Conservation (phyloP, 2,329 filamentous ascomycete species). For the Diaporthe eres region DNA sequence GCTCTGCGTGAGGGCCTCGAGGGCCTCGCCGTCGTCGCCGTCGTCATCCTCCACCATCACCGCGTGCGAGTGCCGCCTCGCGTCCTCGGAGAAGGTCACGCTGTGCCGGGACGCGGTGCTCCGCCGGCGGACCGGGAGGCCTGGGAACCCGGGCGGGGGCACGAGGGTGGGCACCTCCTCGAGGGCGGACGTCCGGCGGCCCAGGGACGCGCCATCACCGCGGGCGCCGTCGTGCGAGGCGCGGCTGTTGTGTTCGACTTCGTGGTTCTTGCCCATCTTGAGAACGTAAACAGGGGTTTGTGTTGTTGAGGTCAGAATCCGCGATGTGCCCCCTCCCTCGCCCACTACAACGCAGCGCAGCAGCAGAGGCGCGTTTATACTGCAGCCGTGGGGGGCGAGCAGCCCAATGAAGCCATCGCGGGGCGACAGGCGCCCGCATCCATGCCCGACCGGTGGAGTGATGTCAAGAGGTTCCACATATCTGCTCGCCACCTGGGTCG, state of each 20-base stretch:
- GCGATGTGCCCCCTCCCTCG: not conserved
- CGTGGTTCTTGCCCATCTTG: constrained; percentile 29
- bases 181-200: constrained; percentile 30
- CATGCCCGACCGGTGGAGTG: constrained; percentile 19
- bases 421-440: constrained; percentile 26
- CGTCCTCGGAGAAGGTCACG: constrained; percentile 20
- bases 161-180: constrained; percentile 37
- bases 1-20: constrained; percentile 35
- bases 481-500: not conserved
- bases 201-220: constrained; percentile 25
- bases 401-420: constrained; percentile 12
- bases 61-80: constrained; percentile 25
- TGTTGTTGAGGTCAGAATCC: not conserved
- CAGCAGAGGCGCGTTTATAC: constrained; percentile 17
- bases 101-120: constrained; percentile 36
- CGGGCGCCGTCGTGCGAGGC: not conserved
- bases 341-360: not conserved
- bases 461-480: constrained; percentile 2
- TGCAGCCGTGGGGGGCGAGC: not conserved
- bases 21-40: constrained; percentile 4
- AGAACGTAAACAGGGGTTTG: not conserved
- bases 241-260: not conserved
- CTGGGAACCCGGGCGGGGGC: constrained; percentile 24
- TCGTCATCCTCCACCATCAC: not conserved
- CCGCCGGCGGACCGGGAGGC: constrained; percentile 31